Evolutionary conservation across 225 moss, liverwort and hornwort species (phyloP), one percentile per base, ranked within the genome.

Genomic region (Lunularia cruciata): DNA sequence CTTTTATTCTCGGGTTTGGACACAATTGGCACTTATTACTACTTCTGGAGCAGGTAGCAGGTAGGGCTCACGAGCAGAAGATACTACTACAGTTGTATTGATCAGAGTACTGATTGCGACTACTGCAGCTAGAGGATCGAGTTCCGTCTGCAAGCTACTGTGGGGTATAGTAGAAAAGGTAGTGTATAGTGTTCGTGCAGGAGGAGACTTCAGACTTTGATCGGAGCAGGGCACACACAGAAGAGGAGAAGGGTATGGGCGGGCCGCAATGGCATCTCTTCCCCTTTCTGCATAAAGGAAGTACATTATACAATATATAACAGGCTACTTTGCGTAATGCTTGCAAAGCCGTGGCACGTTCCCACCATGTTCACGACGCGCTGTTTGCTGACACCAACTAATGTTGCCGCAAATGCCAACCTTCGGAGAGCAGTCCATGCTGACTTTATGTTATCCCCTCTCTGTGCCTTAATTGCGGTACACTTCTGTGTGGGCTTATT

Each of bases 221-320:
- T 14, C 5, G 14, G 47, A 47, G 47, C 8, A 28, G 54, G 6
- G 54, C 8, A 54, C 20, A 54, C 20, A 54, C 18, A 54, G 20
- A 20, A 25, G 54, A 11, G 20, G 54, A 54, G 54, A 54, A 54
- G 54, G 22, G 54, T 23, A 54, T 54, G 54, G 54, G 54, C 54
- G 54, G 54, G 54, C 54, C 54, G 54, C 54, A 23, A 54, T 54
- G 54, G 54, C 54, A 54, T 54, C 54, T 54, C 27, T 28, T 54
- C 4, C 25, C 27, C 25, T 54, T 23, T 54, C 54, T 54, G 54
- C 54, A 54, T 54, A 54, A 54, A 54, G 25, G 22, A 54, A 16
- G 54, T 3, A 2, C 54, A 5, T 6, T 28, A 54, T 54, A 54
- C 54, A 54, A 28, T 23, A 54, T 23, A 54, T 23, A 23, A 54